Base-by-base conservation (phyloP, 805 yeast species). In the Millerozyma miso region DNA sequence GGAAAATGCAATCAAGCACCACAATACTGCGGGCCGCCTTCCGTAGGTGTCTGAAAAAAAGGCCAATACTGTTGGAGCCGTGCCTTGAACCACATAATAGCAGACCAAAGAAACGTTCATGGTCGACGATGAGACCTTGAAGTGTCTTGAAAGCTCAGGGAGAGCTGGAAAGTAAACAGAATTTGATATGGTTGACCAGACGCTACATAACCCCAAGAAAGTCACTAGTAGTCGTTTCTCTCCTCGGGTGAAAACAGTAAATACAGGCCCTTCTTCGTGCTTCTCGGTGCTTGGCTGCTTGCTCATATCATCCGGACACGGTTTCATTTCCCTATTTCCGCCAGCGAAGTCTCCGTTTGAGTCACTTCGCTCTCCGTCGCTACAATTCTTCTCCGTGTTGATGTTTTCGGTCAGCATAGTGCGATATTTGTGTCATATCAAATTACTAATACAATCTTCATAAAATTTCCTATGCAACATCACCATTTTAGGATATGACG, bases 151-250 rank as follows among this genome's bases (percentile, higher is more conserved):
- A 6, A 89, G 64, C 4, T 73, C 67, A 0, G 81, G 77, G 14
- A 88, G 62, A 0, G 88, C 88, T 0, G 95, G 95, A 62, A 85
- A 83, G 56, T 85, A 88, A 10, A 88, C 85, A 0, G 95, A 85
- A 49, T 83, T 77, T 0, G 90, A 80, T 2, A 85, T 67, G 0
- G 93, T 69, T 1, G 95, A 85, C 69, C 84, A 81, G 34, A 80
- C 62, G 0, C 87, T 85, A 1, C 77, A 62, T 3, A 66, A 1
- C 74, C 76, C 45, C 70, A 71, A 23, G 65, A 62, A 4, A 50
- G 47, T 2, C 69, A 73, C 49, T 29, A 81, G 50, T 4, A 69
- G 31, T 15, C 55, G 42, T 48, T 72, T 71, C 38, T 80, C 83
- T 3, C 43, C 45, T 3, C 53, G 43, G 0, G 67, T 62, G 31